These are phyloP conservation scores for Vararia minispora DNA, from an alignment of 768 basidiomycete genomes.

Conservation along the genomic window DNA sequence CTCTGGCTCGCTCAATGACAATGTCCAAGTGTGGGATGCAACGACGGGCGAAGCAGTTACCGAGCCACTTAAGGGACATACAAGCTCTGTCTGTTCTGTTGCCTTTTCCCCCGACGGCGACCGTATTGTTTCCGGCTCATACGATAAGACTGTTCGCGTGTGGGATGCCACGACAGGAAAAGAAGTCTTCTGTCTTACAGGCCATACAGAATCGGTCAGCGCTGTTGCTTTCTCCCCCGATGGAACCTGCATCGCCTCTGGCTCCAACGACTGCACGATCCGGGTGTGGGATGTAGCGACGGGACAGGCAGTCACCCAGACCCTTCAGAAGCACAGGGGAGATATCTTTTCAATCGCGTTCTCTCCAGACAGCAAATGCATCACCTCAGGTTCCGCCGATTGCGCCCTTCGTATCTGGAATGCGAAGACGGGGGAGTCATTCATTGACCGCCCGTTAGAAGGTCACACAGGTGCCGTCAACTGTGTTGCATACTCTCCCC, in stretches of 20 bases:
- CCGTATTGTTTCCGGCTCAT: slow-evolving; percentile 1
- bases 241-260: not conserved
- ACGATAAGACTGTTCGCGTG: slow-evolving; percentile 5
- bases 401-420: not conserved
- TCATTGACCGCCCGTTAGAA: not conserved
- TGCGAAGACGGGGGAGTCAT: not conserved
- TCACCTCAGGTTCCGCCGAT: not conserved
- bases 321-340: not conserved
- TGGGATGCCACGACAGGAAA: slow-evolving; percentile 7
- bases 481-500: slow-evolving; percentile 1
- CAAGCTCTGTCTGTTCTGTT: slow-evolving; percentile 1
- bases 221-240: not conserved
- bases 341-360: not conserved
- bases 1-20: slow-evolving; percentile 37
- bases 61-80: not conserved
- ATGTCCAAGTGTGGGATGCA: slow-evolving; percentile 37
- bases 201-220: not conserved
- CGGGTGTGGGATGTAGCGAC: not conserved
- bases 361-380: slow-evolving; percentile 1
- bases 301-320: not conserved
- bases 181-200: not conserved
- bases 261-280: not conserved
- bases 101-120: slow-evolving; percentile 8
- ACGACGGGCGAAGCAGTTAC: slow-evolving; percentile 31
- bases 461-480: slow-evolving; percentile 16